Base-by-base conservation (phyloP, 371 early-diverging fungal species). In the Lichtheimia hyalospora region DNA sequence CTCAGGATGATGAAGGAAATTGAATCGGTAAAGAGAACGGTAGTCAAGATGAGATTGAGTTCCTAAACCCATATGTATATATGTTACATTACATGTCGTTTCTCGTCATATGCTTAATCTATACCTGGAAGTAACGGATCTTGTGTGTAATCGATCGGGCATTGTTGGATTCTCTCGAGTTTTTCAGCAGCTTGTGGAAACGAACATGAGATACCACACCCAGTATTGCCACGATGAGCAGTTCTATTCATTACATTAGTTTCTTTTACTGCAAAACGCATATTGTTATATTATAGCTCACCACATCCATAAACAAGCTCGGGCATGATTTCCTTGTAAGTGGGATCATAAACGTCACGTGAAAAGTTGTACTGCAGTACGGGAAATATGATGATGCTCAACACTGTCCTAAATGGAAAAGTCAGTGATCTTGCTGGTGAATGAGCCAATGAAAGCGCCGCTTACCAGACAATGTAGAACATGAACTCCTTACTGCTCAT, bases 401-500 rank as follows among this genome's bases (percentile, higher is more conserved):
- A 21, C 5, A 61, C 15, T 0, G 77, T 70, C 79, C 76, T 79
- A 64, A 2, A 42, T 61, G 48, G 15, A 18, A 24, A 7, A 25
- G 46, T n/a, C n/a, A 8, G 8, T 4, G n/a, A 16, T 21, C 18
- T 15, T 25, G 5, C 12, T 23, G 25, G 0, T 42, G 34, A 3
- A 16, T 44, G 18, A 18, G 16, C 14, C 27, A 34, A 34, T 34
- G 10, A 54, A 40, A n/a, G 54, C 16, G 18, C 15, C 18, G 49
- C 51, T 60, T 67, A 76, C 83, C 77, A 78, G n/a, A 62, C 41
- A 49, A 82, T 69, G 54, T 82, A 80, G 49, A 75, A 58, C 44
- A 67, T 63, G 44, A 81, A 82, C 54, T 82, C 83, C 41, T 67
- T 72, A 25, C 81, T 81, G 49, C 75, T 72, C 79, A 82, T 82